Evolutionary conservation across 2,329 filamentous ascomycete genomes (phyloP).

Genomic region (Falciphora oryzae): DNA sequence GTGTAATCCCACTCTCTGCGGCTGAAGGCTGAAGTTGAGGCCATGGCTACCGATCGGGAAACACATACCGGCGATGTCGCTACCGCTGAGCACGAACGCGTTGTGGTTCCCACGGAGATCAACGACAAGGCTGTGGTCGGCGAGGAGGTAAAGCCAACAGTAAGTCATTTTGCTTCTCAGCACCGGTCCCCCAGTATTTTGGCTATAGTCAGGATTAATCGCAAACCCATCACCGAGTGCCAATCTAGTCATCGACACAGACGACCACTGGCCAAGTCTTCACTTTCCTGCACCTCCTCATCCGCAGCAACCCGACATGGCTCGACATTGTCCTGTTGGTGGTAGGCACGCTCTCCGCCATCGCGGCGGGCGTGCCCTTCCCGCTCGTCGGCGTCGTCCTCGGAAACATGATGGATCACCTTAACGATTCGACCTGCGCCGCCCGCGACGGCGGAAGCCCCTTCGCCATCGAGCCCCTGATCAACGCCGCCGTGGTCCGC

Average conservation of each 20-base stretch:
- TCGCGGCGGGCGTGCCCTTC: constrained; percentile 47
- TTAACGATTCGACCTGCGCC: constrained; percentile 42
- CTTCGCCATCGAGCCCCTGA: constrained; percentile 16
- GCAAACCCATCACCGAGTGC: neutral
- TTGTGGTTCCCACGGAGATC: neutral
- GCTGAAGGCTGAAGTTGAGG: neutral
- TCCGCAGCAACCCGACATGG: constrained; percentile 22
- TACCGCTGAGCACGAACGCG: neutral
- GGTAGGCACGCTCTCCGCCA: constrained; percentile 34
- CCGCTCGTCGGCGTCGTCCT: constrained; percentile 53
- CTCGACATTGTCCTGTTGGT: constrained; percentile 28
- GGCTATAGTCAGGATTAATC: too few species aligned
- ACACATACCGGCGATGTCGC: constrained; percentile 8
- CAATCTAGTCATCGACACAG: neutral
- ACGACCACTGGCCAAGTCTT: constrained; percentile 9
- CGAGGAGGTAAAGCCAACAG: neutral
- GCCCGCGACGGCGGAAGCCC: constrained; percentile 15
- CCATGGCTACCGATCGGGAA: constrained; percentile 10
- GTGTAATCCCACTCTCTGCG: neutral
- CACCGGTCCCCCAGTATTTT: neutral
- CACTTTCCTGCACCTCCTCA: constrained; percentile 23
- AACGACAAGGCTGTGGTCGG: neutral
- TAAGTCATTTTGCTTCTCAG: neutral
- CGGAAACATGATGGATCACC: constrained; percentile 44
- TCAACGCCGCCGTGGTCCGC: constrained; percentile 25